Evolutionary conservation across 2,329 filamentous ascomycete species (phyloP).

Genomic region (Alternaria brassicae): DNA sequence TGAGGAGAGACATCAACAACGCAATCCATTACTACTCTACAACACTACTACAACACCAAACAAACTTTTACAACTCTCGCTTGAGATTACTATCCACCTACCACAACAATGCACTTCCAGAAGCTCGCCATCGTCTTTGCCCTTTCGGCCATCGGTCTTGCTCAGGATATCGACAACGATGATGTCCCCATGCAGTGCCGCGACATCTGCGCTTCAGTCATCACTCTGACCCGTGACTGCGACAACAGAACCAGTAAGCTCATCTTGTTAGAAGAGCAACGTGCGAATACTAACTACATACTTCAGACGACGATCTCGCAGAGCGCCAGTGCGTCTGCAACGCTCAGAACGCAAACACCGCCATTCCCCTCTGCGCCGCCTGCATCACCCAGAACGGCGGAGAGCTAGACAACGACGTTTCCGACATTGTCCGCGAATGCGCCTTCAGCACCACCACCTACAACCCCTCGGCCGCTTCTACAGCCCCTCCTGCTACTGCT

Average conservation of each 20-base stretch:
- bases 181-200: conserved; percentile 4
- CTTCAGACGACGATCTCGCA: neutral
- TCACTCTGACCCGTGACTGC: neutral
- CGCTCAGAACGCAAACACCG: conserved; percentile 4
- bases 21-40: neutral
- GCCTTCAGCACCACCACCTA: neutral
- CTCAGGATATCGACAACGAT: conserved; percentile 5
- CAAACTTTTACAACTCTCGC: neutral
- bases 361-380: conserved; percentile 1
- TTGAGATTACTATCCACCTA: neutral
- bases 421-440: conserved; percentile 6
- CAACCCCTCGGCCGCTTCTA: neutral
- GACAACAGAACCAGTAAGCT: conserved; percentile 4
- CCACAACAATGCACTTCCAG: conserved; percentile 5
- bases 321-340: conserved; percentile 12
- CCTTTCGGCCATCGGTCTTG: conserved; percentile 5
- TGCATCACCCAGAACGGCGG: conserved; percentile 9
- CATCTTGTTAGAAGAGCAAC: accelerated
- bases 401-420: conserved; percentile 4
- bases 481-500: neutral
- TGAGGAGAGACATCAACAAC: neutral
- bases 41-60: neutral
- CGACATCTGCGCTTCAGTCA: neutral
- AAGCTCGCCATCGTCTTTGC: conserved; percentile 8
- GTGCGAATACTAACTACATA: neutral